Evolutionary conservation across 177 flowering plant species (phyloP).

Genomic region (Tripterygium wilfordii): DNA sequence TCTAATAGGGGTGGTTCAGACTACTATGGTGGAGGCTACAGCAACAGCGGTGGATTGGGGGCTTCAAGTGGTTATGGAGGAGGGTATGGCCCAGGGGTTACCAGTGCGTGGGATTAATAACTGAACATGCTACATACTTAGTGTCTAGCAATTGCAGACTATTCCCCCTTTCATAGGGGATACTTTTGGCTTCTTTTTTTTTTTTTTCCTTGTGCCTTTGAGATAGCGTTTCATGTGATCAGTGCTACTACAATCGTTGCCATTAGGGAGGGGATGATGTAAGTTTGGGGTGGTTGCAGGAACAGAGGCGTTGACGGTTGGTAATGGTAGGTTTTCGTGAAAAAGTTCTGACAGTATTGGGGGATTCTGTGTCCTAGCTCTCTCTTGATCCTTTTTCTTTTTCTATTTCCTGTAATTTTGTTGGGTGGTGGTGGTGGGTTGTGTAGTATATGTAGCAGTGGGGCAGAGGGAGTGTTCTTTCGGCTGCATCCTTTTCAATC

Average conservation of each 20-base stretch:
- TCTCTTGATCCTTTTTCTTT: background rate
- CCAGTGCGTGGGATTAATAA: slow-evolving; percentile 44
- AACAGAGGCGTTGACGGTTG: too few relatives aligned
- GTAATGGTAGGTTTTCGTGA: background rate
- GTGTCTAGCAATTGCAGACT: slow-evolving; percentile 8
- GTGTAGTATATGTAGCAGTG: slow-evolving; percentile 16
- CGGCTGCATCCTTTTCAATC: slow-evolving; percentile 4
- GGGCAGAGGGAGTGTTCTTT: slow-evolving; percentile 1
- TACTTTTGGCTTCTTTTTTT: background rate
- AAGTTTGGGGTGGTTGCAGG: too few relatives aligned
- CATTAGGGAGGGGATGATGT: slow-evolving; percentile 1
- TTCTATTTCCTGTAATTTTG: slow-evolving; percentile 2
- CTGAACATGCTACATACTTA: slow-evolving; percentile 1
- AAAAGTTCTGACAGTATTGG: background rate
- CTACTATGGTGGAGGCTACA: slow-evolving; percentile 29
- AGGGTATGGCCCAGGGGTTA: slow-evolving; percentile 25
- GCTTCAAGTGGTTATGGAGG: slow-evolving; percentile 14
- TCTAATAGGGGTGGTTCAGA: slow-evolving; percentile 22
- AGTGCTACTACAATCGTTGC: too few relatives aligned
- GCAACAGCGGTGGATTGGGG: too few relatives aligned
- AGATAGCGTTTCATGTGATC: slow-evolving; percentile 4
- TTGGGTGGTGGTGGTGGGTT: slow-evolving; percentile 14
- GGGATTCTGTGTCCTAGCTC: background rate
- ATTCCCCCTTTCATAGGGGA: background rate
- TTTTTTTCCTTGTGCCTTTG: background rate